These are phyloP conservation scores for Leptosphaerulina australis DNA, from an alignment of 2,329 filamentous ascomycete genomes.

Conservation along the genomic window DNA sequence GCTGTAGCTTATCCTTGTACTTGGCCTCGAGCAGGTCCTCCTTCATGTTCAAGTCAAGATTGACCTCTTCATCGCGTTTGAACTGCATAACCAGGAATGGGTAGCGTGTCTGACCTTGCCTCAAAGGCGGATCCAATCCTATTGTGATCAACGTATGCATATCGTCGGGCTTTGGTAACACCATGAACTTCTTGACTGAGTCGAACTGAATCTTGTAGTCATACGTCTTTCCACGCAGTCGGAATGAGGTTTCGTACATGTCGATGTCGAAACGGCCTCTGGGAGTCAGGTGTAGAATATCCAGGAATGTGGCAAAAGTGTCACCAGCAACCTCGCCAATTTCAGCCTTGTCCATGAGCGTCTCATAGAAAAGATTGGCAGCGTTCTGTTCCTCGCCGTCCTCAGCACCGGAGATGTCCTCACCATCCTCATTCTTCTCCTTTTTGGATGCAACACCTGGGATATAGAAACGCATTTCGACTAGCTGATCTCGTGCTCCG, in stretches of 20 bases:
- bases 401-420: slow-evolving; percentile 62
- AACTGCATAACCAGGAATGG: slow-evolving; percentile 99
- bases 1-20: slow-evolving; percentile 87
- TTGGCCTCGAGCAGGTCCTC: slow-evolving; percentile 82
- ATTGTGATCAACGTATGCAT: slow-evolving; percentile 94
- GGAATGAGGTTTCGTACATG: slow-evolving; percentile 98
- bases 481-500: slow-evolving; percentile 87
- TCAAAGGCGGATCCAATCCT: slow-evolving; percentile 89
- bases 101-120: slow-evolving; percentile 96
- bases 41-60: slow-evolving; percentile 93
- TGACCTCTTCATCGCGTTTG: slow-evolving; percentile 96
- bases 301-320: slow-evolving; percentile 95
- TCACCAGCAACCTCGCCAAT: slow-evolving; percentile 99
- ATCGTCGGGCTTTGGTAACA: slow-evolving; percentile 98
- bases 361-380: slow-evolving; percentile 97
- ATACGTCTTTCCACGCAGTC: slow-evolving; percentile 96
- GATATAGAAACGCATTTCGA: slow-evolving; percentile 99
- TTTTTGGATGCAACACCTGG: slow-evolving; percentile 79
- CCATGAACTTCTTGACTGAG: slow-evolving; percentile 97
- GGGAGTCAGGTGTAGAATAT: slow-evolving; percentile 94
- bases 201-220: slow-evolving; percentile 99
- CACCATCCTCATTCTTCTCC: slow-evolving; percentile 73
- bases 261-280: slow-evolving; percentile 99
- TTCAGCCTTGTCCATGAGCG: slow-evolving; percentile 96
- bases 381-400: slow-evolving; percentile 85